Base-by-base conservation (phyloP, 768 basidiomycete species). In the Kwoniella sp. region DNA sequence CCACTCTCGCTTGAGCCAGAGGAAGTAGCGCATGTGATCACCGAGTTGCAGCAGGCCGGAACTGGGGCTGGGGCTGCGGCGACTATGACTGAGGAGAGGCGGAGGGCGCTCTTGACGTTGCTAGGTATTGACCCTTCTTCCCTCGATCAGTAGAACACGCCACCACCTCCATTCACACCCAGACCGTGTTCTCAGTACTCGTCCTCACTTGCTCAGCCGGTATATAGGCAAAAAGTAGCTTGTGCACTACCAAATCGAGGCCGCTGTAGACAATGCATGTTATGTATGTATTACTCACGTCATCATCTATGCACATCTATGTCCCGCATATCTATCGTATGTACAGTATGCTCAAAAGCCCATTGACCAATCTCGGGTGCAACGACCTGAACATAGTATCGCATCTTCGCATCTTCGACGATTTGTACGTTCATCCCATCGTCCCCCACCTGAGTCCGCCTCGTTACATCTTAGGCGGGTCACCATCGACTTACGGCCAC, bases 11-110 rank as follows among this genome's bases (percentile, higher is more conserved):
- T 65, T 15, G 26, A 53, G 21, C 50, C 63, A 1, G 57, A 58
- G 26, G 63, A 58, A 27, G 24, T 46, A 21, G 57, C 57, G 30
- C 63, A 65, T 60, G 44, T 65, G 22, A 33, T 59, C 1, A 25
- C 51, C 4, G 52, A 64, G 50, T 13, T 58, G 25, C 49, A 44
- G 10, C 10, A 44, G 40, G 40, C n/a, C n/a, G n/a, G n/a, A n/a
- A n/a, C n/a, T n/a, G n/a, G n/a, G n/a, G n/a, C n/a, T n/a, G n/a
- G n/a, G n/a, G n/a, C n/a, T n/a, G n/a, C n/a, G n/a, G n/a, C n/a
- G n/a, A n/a, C n/a, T n/a, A n/a, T n/a, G n/a, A n/a, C n/a, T n/a
- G n/a, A n/a, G n/a, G 46, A 54, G 44, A 54, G 57, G 57, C 27
- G 40, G 29, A 1, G 21, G 22, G 4, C 29, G 21, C 33, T 60